Percentiles rank a stretch among this genome's conserved stretches.
These are phyloP conservation scores for Urostyla sp. DNA, from an alignment of 73 alveolate species.

Conservation along the genomic window DNA sequence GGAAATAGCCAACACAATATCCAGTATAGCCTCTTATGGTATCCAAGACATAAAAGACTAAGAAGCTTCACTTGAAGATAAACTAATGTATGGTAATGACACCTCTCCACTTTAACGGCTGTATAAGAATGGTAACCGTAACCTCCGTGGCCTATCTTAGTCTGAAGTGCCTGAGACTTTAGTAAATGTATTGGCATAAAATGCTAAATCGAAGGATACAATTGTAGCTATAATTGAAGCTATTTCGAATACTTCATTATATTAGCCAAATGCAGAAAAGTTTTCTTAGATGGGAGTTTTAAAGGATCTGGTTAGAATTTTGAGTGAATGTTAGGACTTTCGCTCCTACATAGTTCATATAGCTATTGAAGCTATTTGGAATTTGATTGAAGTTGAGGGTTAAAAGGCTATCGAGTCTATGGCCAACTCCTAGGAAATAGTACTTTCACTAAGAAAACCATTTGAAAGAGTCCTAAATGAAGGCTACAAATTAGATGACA, in stretches of 20 bases:
- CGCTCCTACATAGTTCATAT: slow-evolving; percentile 92
- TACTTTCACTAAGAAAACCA: slow-evolving; percentile 85
- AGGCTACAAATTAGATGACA: slow-evolving; percentile 96
- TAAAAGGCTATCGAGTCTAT: slow-evolving; percentile 85
- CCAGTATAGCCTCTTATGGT: slow-evolving; percentile 86
- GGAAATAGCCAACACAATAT: slow-evolving; percentile 77
- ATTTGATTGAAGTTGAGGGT: slow-evolving; percentile 96
- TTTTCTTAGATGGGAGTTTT: slow-evolving; percentile 92
- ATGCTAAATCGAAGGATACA: slow-evolving; percentile 73
- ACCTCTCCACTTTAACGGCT: slow-evolving; percentile 71
- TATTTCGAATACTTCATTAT: slow-evolving; percentile 77
- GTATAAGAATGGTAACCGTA: slow-evolving; percentile 83
- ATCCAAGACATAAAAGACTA: slow-evolving; percentile 76
- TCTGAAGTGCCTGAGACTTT: slow-evolving; percentile 88
- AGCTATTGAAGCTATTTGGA: slow-evolving; percentile 97
- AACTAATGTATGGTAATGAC: slow-evolving; percentile 77
- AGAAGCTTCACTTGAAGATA: slow-evolving; percentile 67
- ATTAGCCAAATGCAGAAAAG: slow-evolving; percentile 88
- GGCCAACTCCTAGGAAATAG: slow-evolving; percentile 92
- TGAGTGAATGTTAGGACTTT: slow-evolving; percentile 90
- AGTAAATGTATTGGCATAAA: slow-evolving; percentile 85
- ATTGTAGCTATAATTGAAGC: slow-evolving; percentile 80
- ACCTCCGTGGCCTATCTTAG: slow-evolving; percentile 77
- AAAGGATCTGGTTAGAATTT: slow-evolving; percentile 90
- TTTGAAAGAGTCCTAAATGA: slow-evolving; percentile 91